phyloP scores from a whole-genome alignment of 1,139 yeast genomes.

The Candida glucosophila region DNA sequence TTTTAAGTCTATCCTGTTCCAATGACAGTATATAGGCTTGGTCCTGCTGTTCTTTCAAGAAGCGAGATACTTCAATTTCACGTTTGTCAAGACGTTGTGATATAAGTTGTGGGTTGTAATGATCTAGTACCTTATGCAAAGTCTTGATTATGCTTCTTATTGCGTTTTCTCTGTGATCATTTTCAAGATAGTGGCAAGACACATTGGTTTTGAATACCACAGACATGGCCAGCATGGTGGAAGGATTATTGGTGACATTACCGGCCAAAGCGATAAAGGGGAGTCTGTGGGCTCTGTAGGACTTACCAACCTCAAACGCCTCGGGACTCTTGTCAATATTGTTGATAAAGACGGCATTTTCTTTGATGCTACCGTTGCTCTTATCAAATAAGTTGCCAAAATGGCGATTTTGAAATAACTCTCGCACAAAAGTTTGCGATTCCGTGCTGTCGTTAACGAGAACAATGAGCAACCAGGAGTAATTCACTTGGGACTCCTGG shows the following conservation, averaged over 20 bases:
- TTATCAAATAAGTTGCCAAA: conserved; percentile 27
- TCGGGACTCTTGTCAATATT: conserved; percentile 37
- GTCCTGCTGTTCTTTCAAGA: conserved; percentile 49
- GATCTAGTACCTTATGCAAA: conserved; percentile 26
- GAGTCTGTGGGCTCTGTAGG: conserved; percentile 28
- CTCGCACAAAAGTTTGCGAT: conserved; percentile 17
- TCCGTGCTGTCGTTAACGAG: conserved; percentile 29
- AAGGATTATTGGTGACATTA: conserved; percentile 43
- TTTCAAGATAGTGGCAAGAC: conserved; percentile 12
- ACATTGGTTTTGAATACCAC: conserved; percentile 34
- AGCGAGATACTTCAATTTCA: conserved; percentile 43
- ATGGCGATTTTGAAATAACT: conserved; percentile 16
- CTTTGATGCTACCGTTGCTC: conserved; percentile 24
- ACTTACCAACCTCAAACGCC: conserved; percentile 40
- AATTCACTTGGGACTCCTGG: conserved; percentile 28
- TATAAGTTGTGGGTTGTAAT: conserved; percentile 45
- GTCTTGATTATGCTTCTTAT: conserved; percentile 15
- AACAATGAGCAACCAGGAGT: conserved; percentile 37
- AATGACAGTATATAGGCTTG: conserved; percentile 46
- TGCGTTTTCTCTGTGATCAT: conserved; percentile 14
- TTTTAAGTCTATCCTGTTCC: conserved; percentile 33
- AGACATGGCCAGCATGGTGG: conserved; percentile 46
- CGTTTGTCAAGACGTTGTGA: conserved; percentile 43
- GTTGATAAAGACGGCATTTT: conserved; percentile 33
- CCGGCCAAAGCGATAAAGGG: conserved; percentile 42